phyloP scores from a whole-genome alignment of 108 stramenopile genomes.

The Epipyxis sp. region DNA sequence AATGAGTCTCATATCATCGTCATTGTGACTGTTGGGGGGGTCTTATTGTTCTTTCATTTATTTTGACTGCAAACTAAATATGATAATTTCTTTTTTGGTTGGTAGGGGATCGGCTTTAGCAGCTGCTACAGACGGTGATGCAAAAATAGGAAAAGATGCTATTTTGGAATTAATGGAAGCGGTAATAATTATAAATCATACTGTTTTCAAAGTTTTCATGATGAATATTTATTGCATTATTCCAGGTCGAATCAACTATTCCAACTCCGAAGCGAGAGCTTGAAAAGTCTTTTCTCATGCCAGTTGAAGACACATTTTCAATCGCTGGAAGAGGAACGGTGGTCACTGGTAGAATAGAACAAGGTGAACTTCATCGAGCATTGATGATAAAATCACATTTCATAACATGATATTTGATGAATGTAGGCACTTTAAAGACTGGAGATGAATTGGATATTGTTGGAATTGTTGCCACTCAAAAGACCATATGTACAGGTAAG shows the following conservation, averaged over 20 bases:
- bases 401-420: neutral
- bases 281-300: conserved; percentile 99
- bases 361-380: too few species aligned
- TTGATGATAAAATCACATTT: neutral
- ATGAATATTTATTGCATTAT: conserved; percentile 82
- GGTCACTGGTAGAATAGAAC: conserved; percentile 94
- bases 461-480: conserved; percentile 63
- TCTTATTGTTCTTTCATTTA: too few species aligned
- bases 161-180: conserved; percentile 91
- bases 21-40: too few species aligned
- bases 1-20: too few species aligned
- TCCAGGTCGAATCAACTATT: conserved; percentile 62
- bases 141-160: conserved; percentile 70
- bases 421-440: conserved; percentile 81
- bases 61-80: too few species aligned
- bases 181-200: too few species aligned
- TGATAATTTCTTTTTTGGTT: too few species aligned
- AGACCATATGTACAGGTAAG: conserved; percentile 77
- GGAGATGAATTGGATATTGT: conserved; percentile 92
- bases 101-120: conserved; percentile 95
- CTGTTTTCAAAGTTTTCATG: too few species aligned
- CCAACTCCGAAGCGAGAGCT: conserved; percentile 71
- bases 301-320: conserved; percentile 96
- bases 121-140: conserved; percentile 84
- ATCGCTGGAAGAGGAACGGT: conserved; percentile 99